Percentiles rank a stretch among this genome's conserved stretches.
Evolutionary conservation across 1,139 yeast species (phyloP).

Genomic region (Geotrichum reessii): DNA sequence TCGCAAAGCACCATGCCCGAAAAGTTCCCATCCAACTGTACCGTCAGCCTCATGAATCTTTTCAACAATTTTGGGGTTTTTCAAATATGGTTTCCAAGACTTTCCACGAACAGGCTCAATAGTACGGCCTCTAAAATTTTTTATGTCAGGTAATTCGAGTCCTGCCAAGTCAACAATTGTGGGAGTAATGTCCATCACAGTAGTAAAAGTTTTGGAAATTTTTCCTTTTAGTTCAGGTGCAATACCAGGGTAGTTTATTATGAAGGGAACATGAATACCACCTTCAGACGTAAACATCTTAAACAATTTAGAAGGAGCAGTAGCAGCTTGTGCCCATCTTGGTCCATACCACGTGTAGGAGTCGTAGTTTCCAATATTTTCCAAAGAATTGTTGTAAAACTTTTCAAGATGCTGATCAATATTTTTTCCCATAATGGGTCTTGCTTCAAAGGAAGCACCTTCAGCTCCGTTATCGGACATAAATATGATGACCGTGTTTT

Average conservation of each 20-base stretch:
- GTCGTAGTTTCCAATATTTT: slow-evolving; percentile 46
- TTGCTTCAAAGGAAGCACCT: slow-evolving; percentile 52
- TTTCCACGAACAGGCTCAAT: slow-evolving; percentile 41
- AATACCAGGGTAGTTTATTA: slow-evolving; percentile 26
- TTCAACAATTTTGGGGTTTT: slow-evolving; percentile 8
- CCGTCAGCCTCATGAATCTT: slow-evolving; percentile 33
- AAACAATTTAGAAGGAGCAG: slow-evolving; percentile 50
- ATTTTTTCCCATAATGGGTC: slow-evolving; percentile 39
- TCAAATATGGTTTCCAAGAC: slow-evolving; percentile 36
- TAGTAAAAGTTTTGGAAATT: slow-evolving; percentile 42
- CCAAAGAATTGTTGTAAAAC: slow-evolving; percentile 42
- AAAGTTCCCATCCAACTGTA: slow-evolving; percentile 53
- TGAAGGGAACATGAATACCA: slow-evolving; percentile 51
- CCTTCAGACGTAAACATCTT: slow-evolving; percentile 52
- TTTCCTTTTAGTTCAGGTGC: slow-evolving; percentile 21
- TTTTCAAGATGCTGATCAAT: slow-evolving; percentile 34
- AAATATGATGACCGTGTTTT: slow-evolving; percentile 50
- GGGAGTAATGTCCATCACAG: slow-evolving; percentile 56
- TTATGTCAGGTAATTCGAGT: slow-evolving; percentile 30
- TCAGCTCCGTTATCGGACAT: slow-evolving; percentile 61
- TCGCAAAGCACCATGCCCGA: slow-evolving; percentile 52
- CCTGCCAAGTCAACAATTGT: slow-evolving; percentile 48
- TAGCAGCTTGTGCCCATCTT: slow-evolving; percentile 63
- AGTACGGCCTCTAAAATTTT: slow-evolving; percentile 40
- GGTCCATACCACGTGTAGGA: slow-evolving; percentile 52